Evolutionary conservation across 1,139 yeast species (phyloP).

Genomic region (Debaryomyces fabryi): DNA sequence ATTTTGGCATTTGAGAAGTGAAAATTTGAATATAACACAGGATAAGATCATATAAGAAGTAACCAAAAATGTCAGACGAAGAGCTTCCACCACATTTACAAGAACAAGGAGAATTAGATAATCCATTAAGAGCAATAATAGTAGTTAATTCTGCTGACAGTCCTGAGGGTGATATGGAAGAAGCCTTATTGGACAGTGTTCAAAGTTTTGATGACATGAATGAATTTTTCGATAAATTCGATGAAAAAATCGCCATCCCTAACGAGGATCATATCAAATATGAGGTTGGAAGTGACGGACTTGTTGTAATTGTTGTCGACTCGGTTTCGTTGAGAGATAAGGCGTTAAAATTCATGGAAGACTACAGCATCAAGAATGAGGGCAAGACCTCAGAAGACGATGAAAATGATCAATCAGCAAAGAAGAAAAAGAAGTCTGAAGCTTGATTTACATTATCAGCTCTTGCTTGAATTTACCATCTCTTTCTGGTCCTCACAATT

Average conservation of each 20-base stretch:
- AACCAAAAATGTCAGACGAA: constrained; percentile 21
- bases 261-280: constrained; percentile 69
- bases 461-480: neutral
- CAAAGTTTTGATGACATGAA: constrained; percentile 55
- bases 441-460: neutral
- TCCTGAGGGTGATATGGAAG: constrained; percentile 57
- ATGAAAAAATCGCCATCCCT: constrained; percentile 61
- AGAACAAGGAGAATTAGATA: constrained; percentile 39
- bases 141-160: constrained; percentile 38
- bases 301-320: constrained; percentile 62
- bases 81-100: constrained; percentile 19
- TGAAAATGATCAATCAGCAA: constrained; percentile 10
- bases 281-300: constrained; percentile 73
- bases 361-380: constrained; percentile 22
- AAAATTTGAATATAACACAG: neutral
- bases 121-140: constrained; percentile 45
- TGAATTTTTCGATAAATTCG: constrained; percentile 63
- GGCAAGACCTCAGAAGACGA: constrained; percentile 13
- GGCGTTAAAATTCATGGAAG: constrained; percentile 42
- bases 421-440: constrained; percentile 3
- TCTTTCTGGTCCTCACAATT: neutral
- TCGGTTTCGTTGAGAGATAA: constrained; percentile 30
- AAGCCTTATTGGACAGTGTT: constrained; percentile 46
- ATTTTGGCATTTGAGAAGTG: neutral
- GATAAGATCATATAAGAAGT: constrained; percentile 3